phyloP scores from a whole-genome alignment of 495 filamentous ascomycete genomes.

The Usnea hakonensis region DNA sequence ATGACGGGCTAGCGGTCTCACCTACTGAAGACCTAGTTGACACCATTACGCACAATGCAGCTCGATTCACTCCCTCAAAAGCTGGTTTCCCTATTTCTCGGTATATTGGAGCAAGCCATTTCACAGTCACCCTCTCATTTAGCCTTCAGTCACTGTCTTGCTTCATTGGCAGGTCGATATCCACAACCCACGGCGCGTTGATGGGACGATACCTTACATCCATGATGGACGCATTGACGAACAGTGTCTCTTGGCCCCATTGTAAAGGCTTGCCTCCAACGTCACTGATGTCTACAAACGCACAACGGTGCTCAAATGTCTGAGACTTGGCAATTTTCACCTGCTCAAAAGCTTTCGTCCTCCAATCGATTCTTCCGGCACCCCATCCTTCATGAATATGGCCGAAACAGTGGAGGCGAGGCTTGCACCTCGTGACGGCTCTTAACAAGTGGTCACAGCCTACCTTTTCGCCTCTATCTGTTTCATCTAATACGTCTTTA shows the following conservation, averaged over 20 bases:
- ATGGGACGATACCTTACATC: conserved; percentile 39
- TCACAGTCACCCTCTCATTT: background rate
- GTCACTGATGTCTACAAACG: conserved; percentile 37
- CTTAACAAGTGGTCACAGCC: conserved; percentile 42
- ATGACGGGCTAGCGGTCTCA: background rate
- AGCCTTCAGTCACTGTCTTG: background rate
- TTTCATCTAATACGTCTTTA: conserved; percentile 46
- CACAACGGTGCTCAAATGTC: conserved; percentile 36
- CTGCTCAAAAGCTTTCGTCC: conserved; percentile 13
- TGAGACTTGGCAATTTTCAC: conserved; percentile 32
- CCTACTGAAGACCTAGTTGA: too few relatives aligned
- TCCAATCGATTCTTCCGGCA: conserved; percentile 53
- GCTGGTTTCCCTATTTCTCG: background rate
- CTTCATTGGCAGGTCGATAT: conserved; percentile 47
- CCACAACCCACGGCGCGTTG: conserved; percentile 57
- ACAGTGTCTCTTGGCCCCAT: conserved; percentile 53
- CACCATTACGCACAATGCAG: too few relatives aligned
- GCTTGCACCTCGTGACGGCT: conserved; percentile 39
- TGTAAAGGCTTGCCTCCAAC: conserved; percentile 30
- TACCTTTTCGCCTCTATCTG: conserved; percentile 27
- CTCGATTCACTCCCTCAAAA: background rate
- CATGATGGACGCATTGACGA: conserved; percentile 65
- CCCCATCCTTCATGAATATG: conserved; percentile 68
- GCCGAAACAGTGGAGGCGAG: conserved; percentile 51
- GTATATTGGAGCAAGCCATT: background rate